Evolutionary conservation across 2,329 filamentous ascomycete genomes (phyloP).

Genomic region (Fusarium sp.): DNA sequence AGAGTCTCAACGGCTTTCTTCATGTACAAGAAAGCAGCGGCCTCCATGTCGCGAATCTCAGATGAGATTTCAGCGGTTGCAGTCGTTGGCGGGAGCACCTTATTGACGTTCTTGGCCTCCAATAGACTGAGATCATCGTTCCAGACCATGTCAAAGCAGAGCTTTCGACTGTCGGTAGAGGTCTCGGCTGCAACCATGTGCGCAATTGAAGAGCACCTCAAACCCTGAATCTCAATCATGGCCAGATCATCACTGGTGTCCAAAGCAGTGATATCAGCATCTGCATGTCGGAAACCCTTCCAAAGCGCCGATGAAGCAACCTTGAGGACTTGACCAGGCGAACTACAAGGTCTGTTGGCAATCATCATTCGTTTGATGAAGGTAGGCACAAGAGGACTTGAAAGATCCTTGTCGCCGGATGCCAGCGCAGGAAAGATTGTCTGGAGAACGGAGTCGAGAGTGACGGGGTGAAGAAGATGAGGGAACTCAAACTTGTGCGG

Average conservation of each 20-base stretch:
- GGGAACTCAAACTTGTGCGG: not conserved
- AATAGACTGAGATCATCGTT: not conserved
- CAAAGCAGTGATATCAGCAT: not conserved
- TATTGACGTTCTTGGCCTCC: not conserved
- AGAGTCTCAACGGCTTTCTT: not conserved
- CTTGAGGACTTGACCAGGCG: not conserved
- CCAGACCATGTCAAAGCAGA: not conserved
- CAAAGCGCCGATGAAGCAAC: not conserved
- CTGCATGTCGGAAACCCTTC: not conserved
- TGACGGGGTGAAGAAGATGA: not conserved
- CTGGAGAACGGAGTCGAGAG: not conserved
- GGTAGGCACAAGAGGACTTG: not conserved
- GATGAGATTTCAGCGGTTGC: not conserved
- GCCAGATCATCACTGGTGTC: not conserved
- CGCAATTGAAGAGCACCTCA: not conserved
- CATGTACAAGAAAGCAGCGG: not conserved
- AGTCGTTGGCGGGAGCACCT: not conserved
- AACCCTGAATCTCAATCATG: not conserved
- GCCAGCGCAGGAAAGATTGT: not conserved
- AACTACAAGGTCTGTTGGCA: not conserved
- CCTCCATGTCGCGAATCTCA: not conserved
- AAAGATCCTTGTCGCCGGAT: not conserved
- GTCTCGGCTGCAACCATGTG: not conserved
- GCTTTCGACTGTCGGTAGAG: not conserved
- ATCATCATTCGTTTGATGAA: not conserved